Base-by-base conservation (phyloP, 768 basidiomycete genomes). In the Panellus pusillus region DNA sequence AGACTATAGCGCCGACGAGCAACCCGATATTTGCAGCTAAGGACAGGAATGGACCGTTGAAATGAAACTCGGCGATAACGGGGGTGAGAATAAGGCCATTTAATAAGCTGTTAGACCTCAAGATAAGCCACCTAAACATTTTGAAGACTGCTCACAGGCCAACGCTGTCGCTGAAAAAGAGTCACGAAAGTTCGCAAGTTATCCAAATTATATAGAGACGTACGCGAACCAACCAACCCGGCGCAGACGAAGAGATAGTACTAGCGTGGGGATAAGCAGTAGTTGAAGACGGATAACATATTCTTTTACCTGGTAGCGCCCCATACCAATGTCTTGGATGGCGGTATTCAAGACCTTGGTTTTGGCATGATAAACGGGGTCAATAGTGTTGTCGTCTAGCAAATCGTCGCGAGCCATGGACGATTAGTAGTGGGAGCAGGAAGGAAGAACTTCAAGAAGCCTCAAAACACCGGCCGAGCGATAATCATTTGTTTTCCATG, bases 151-250 rank as follows among this genome's bases (percentile, higher is more conserved):
- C 82, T 54, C 61, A 88, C 86, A 17, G 85, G 86, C 87, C 87
- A 89, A 86, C 76, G 60, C 83, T 87, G 62, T 88, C 86, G 15
- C 86, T 84, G 63, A 6, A 37, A 15, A 46, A 28, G 12, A 43
- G 18, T 11, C 17, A 31, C 11, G 12, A 15, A 24, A 13, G 29
- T 52, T 7, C 24, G 24, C 24, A 24, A 39, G 40, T 37, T 5
- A 44, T 17, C n/a, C n/a, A 47, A 18, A 48, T 36, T 8, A 28
- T 27, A 17, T 47, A 14, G 19, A 12, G 15, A 74, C 84, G 67
- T 66, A 87, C 86, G 84, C 81, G 54, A 88, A 77, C 86, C 86
- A 89, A 47, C 87, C 87, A 68, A 87, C 2, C 86, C 87, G 15
- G 85, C 78, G 27, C 87, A 83, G 47, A 81, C 50, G 65, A 89